These are phyloP conservation scores for Carex pumila DNA, from an alignment of 176 grass and related monocot genomes.

Conservation along the genomic window DNA sequence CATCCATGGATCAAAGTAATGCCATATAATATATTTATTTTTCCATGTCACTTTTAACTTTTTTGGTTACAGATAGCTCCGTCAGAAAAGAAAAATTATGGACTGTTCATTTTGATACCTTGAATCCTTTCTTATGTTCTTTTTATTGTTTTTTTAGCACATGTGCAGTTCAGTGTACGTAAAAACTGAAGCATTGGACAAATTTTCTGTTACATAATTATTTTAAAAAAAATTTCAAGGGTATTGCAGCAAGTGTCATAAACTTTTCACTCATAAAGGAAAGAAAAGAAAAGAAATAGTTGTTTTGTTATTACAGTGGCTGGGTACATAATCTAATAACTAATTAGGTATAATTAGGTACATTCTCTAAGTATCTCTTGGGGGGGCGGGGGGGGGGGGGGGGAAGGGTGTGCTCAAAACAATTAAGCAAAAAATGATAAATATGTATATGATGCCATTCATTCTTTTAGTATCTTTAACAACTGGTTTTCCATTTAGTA, in stretches of 20 bases:
- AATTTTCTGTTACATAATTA: neutral
- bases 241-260: neutral
- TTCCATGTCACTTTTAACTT: neutral
- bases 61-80: neutral
- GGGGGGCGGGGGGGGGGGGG: too few species aligned
- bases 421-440: neutral
- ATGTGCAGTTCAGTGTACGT: neutral
- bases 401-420: neutral
- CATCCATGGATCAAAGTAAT: conserved; percentile 53
- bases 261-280: neutral
- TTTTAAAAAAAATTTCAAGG: neutral
- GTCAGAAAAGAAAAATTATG: neutral
- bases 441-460: neutral
- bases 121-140: neutral
- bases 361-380: neutral
- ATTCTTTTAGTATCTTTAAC: neutral
- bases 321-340: neutral
- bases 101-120: neutral
- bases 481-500: conserved; percentile 3
- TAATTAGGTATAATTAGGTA: neutral
- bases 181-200: neutral
- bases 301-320: neutral
- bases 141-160: neutral
- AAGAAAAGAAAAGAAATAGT: neutral
- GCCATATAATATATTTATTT: neutral